Conservation (phyloP, 331 rosid species). For the Quercus lobata region DNA sequence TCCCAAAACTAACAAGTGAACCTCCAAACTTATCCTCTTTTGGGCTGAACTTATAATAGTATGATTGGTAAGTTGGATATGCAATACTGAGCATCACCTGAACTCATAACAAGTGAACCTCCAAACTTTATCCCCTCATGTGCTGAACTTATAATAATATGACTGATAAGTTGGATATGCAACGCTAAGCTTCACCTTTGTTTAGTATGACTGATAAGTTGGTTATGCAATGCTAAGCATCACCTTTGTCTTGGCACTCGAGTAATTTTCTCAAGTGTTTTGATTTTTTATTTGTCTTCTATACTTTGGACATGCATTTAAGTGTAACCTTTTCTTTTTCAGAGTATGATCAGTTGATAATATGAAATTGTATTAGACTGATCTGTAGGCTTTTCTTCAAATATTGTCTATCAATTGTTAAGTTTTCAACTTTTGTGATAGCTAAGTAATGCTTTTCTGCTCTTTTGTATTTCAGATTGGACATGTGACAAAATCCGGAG, state of each 20-base stretch:
- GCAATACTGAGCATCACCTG: background rate
- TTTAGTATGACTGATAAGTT: background rate
- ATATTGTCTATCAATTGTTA: background rate
- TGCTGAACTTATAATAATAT: background rate
- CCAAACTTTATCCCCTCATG: no score
- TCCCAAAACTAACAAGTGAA: no score
- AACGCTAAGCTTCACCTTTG: background rate
- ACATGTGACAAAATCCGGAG: slow-evolving; percentile 90
- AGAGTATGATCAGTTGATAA: background rate
- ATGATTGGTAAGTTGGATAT: background rate
- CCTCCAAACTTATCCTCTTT: no score
- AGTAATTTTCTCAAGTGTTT: background rate
- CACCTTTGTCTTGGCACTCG: background rate
- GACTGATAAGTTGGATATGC: background rate
- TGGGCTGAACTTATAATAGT: no score
- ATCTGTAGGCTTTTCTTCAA: background rate
- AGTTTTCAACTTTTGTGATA: slow-evolving; percentile 9
- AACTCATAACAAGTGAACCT: no score
- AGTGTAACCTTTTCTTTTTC: background rate
- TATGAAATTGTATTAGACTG: background rate
- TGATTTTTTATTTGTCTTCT: background rate
- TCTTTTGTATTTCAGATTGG: slow-evolving; percentile 63
- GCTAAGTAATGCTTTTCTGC: background rate
- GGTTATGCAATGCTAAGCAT: background rate
- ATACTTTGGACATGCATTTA: background rate